Evolutionary conservation across 371 early-diverging fungal species (phyloP).

Genomic region (Dipsacomyces acuminosporus): DNA sequence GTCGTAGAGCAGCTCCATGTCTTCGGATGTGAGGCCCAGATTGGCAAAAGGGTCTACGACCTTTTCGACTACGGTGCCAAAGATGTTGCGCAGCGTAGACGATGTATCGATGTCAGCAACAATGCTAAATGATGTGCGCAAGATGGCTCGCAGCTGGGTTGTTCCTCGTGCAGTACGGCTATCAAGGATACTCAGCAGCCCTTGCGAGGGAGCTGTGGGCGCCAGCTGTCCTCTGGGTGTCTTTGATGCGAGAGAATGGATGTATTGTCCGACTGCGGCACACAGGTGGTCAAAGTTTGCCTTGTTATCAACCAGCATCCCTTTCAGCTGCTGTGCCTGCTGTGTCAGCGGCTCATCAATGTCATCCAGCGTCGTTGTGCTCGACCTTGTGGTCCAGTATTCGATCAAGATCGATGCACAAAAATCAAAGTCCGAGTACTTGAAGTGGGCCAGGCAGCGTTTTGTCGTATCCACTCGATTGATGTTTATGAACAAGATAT

Average conservation of each 20-base stretch:
- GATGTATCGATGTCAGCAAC: slow-evolving; percentile 43
- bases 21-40: slow-evolving; percentile 27
- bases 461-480: slow-evolving; percentile 56
- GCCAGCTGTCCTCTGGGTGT: slow-evolving; percentile 4
- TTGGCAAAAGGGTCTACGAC: slow-evolving; percentile 48
- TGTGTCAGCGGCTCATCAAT: slow-evolving; percentile 21
- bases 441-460: slow-evolving; percentile 47
- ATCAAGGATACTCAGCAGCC: slow-evolving; percentile 16
- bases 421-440: slow-evolving; percentile 52
- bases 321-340: slow-evolving; percentile 17
- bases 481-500: slow-evolving; percentile 52
- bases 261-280: slow-evolving; percentile 12
- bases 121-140: slow-evolving; percentile 47
- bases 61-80: slow-evolving; percentile 50
- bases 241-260: slow-evolving; percentile 6
- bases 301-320: slow-evolving; percentile 14
- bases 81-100: slow-evolving; percentile 50
- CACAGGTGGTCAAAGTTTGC: slow-evolving; percentile 10
- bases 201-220: slow-evolving; percentile 19
- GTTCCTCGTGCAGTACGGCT: slow-evolving; percentile 15
- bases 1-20: slow-evolving; percentile 25
- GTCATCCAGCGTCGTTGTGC: slow-evolving; percentile 22
- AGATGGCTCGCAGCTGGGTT: slow-evolving; percentile 19
- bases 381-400: slow-evolving; percentile 19
- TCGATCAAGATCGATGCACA: slow-evolving; percentile 20